Percentiles rank a stretch among this genome's conserved stretches.
phyloP scores from a whole-genome alignment of 116 monocot species.

The Papilionanthe hybrid region DNA sequence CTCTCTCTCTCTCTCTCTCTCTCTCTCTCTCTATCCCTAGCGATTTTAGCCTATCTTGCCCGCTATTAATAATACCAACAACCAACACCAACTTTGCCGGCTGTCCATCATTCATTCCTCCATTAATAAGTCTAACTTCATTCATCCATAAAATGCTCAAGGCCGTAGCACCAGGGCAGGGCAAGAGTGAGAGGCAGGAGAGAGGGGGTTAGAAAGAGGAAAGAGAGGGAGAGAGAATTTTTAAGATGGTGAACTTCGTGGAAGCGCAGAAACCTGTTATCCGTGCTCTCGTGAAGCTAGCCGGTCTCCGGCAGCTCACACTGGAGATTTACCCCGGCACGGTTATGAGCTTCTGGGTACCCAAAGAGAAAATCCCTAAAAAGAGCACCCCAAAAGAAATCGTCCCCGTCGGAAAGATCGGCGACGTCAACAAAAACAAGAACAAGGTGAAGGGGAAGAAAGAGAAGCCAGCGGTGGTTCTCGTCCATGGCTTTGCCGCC shows the following conservation, averaged over 20 bases:
- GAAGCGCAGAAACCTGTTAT: conserved; percentile 38
- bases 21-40: neutral
- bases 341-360: conserved; percentile 56
- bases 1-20: neutral
- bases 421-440: neutral
- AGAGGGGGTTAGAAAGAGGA: no score
- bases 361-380: conserved; percentile 32
- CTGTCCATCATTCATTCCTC: neutral
- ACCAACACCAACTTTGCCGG: conserved; percentile 4
- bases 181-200: neutral
- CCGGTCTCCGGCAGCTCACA: conserved; percentile 37
- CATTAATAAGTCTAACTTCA: neutral
- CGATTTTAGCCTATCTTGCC: neutral
- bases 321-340: conserved; percentile 55
- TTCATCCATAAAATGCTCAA: neutral
- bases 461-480: conserved; percentile 65
- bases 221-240: conserved; percentile 1
- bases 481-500: conserved; percentile 81
- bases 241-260: conserved; percentile 51
- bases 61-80: neutral
- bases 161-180: neutral
- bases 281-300: conserved; percentile 27
- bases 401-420: conserved; percentile 2
- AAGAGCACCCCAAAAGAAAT: conserved; percentile 14
- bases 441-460: conserved; percentile 15